Percentiles rank a stretch among this genome's conserved stretches.
phyloP scores from a whole-genome alignment of 352 stramenopile species.

The Globisporangium barbulae region DNA sequence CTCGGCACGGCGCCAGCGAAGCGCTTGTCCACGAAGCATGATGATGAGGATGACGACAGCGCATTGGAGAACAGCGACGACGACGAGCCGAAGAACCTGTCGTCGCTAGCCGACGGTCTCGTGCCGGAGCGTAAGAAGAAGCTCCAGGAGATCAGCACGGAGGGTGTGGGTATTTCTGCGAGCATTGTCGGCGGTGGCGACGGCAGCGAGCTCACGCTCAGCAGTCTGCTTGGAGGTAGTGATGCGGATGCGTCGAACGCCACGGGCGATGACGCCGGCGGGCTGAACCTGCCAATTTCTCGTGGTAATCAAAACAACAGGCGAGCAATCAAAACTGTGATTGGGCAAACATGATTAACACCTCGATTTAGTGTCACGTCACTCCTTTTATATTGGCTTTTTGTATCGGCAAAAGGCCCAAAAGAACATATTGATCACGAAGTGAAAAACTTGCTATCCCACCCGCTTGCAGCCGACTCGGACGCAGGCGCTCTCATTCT shows the following conservation, averaged over 20 bases:
- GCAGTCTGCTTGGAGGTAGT: constrained; percentile 36
- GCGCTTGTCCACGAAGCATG: constrained; percentile 47
- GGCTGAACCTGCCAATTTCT: constrained; percentile 25
- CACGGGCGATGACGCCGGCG: constrained; percentile 23
- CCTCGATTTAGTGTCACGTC: not conserved
- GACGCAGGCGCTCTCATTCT: not conserved
- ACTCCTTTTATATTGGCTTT: not conserved
- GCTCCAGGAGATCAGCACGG: constrained; percentile 45
- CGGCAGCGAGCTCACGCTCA: constrained; percentile 31
- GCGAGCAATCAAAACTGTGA: not conserved
- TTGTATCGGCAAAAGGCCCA: not conserved
- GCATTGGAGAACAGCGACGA: constrained; percentile 37
- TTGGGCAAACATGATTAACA: not conserved
- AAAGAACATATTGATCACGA: not conserved
- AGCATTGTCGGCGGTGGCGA: constrained; percentile 1
- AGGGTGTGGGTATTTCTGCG: constrained; percentile 25
- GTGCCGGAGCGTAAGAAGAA: constrained; percentile 50
- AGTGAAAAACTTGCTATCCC: too few relatives aligned
- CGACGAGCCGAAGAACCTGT: constrained; percentile 44
- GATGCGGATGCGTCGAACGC: constrained; percentile 15
- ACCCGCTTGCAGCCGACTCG: not conserved
- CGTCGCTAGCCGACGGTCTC: constrained; percentile 45
- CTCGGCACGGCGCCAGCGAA: constrained; percentile 52
- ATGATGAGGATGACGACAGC: constrained; percentile 23
- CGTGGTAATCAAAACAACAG: not conserved